Conservation (phyloP, 2,329 filamentous ascomycete species). For the Ophiostoma novo-ulmi region DNA sequence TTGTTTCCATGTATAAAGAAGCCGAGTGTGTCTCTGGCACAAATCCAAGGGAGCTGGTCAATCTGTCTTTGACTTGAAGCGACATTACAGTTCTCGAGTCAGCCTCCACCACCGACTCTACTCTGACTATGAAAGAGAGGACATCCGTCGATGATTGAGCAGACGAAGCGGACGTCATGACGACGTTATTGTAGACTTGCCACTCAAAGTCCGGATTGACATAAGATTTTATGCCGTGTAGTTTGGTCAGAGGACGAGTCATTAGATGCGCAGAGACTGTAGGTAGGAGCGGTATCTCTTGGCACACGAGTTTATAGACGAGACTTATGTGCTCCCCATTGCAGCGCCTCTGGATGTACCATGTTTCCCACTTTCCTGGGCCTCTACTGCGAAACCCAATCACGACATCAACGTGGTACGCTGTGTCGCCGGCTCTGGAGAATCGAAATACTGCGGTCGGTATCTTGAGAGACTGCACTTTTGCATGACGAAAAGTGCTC, state of each 20-base stretch:
- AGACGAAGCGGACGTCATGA: not conserved
- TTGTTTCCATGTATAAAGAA: not conserved
- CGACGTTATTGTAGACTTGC: not conserved
- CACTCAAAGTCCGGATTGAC: not conserved
- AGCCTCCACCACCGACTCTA: not conserved
- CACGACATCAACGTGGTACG: not conserved
- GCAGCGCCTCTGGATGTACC: not conserved
- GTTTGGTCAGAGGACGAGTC: too few relatives aligned
- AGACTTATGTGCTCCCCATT: not conserved
- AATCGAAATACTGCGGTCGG: not conserved
- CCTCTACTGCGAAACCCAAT: not conserved
- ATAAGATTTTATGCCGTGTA: not conserved
- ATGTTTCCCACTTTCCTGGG: not conserved
- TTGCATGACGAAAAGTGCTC: not conserved
- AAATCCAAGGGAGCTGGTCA: not conserved
- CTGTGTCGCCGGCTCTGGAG: not conserved
- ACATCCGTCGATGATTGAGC: not conserved
- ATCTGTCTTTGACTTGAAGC: not conserved
- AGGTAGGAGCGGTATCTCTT: not conserved
- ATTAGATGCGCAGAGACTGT: too few relatives aligned
- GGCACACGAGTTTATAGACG: not conserved
- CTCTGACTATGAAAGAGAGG: not conserved
- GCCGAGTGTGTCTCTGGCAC: not conserved
- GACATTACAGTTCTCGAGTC: not conserved
- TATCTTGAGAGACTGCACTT: not conserved